A percentile compares a stretch with the other conserved stretches of the same genome.
These are phyloP conservation scores for Trebouxia gelatinosa DNA, from an alignment of 163 green algal genomes.

Conservation along the genomic window DNA sequence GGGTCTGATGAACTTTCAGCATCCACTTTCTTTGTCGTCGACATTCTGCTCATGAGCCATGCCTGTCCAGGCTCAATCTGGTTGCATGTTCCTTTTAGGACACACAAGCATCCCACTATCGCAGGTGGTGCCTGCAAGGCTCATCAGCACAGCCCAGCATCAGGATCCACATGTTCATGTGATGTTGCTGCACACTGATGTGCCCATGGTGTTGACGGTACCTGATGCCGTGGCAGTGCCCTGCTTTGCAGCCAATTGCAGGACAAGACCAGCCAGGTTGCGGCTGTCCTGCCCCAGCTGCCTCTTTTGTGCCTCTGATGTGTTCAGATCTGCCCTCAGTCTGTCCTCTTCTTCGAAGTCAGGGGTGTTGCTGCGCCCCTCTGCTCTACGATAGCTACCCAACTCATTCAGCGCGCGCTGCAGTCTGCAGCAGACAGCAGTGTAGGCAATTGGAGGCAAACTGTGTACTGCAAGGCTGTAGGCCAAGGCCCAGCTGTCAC, in stretches of 20 bases:
- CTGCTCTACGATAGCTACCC: conserved; percentile 10
- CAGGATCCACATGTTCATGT: too few relatives aligned
- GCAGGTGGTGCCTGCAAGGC: too few relatives aligned
- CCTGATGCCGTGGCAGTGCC: background rate
- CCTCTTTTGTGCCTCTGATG: conserved; percentile 1
- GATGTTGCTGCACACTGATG: too few relatives aligned
- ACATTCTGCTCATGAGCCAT: too few relatives aligned
- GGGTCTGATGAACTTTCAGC: background rate
- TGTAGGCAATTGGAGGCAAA: too few relatives aligned
- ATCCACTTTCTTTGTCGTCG: too few relatives aligned
- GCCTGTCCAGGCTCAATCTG: too few relatives aligned
- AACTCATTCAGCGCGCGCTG: conserved; percentile 36
- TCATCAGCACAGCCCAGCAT: too few relatives aligned
- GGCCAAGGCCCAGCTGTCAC: too few relatives aligned
- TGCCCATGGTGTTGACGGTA: background rate
- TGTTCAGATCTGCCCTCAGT: conserved; percentile 26
- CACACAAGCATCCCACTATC: background rate
- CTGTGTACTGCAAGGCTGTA: too few relatives aligned
- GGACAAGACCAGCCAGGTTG: conserved; percentile 4
- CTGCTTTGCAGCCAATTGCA: conserved; percentile 2
- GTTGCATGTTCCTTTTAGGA: background rate
- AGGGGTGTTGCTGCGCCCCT: conserved; percentile 27
- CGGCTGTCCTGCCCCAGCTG: conserved; percentile 17
- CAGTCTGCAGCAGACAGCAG: conserved; percentile 29
- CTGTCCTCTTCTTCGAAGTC: conserved; percentile 41